These are phyloP conservation scores for Aquilaria sinensis DNA, from an alignment of 345 rosid species.

Conservation along the genomic window DNA sequence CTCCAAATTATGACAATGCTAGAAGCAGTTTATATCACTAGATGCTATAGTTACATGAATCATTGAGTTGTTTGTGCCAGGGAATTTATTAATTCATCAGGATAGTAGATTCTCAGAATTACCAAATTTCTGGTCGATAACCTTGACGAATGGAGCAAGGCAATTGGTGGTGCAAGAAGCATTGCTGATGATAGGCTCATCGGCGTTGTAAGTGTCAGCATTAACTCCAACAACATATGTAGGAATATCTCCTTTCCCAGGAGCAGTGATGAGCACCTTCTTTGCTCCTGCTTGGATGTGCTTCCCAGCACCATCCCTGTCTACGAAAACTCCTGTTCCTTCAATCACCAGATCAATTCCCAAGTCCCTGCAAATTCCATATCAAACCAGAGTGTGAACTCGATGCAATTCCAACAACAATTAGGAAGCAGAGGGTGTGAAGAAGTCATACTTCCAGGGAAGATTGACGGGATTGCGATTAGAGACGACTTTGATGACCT, in stretches of 20 bases:
- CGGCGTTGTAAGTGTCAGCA: constrained; percentile 65
- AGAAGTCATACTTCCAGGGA: constrained; percentile 74
- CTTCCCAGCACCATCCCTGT: constrained; percentile 94
- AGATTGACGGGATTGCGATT: constrained; percentile 69
- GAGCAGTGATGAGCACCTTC: constrained; percentile 95
- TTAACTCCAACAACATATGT: constrained; percentile 95
- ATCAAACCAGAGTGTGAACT: neutral
- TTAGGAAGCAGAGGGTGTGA: too few relatives aligned
- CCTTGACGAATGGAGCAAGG: constrained; percentile 99
- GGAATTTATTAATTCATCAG: neutral
- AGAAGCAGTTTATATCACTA: neutral
- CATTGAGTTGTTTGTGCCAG: too few relatives aligned
- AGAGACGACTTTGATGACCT: constrained; percentile 86
- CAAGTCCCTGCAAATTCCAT: constrained; percentile 51
- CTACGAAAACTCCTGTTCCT: constrained; percentile 97
- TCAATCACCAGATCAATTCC: constrained; percentile 87
- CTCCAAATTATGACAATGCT: neutral
- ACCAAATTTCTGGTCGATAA: constrained; percentile 97
- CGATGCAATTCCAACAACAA: too few relatives aligned
- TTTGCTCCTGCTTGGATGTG: constrained; percentile 92
- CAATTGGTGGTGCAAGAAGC: constrained; percentile 99
- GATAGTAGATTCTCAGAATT: constrained; percentile 7
- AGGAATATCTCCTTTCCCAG: constrained; percentile 97
- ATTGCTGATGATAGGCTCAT: constrained; percentile 86
- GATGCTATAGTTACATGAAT: neutral